Evolutionary conservation across 1,284 basidiomycete species (phyloP), one percentile per base, ranked within the genome.

Genomic region (Fistulinella cinereoalba): DNA sequence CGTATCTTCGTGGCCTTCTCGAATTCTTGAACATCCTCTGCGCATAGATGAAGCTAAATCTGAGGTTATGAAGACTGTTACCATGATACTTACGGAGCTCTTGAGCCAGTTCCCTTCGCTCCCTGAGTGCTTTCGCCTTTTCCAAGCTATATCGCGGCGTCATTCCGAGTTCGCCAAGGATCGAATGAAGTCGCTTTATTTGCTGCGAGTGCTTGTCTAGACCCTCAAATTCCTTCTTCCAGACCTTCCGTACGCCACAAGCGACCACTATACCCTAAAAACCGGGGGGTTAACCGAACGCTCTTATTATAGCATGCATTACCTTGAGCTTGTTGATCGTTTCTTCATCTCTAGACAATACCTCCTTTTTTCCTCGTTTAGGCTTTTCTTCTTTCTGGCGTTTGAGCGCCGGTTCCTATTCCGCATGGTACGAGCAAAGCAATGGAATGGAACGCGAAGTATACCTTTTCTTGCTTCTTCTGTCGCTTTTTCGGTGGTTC

Each of bases 241-340:
- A 94, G 23, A 80, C 73, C 67, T 89, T 92, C 45, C 89, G 80
- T 6, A 88, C 75, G 5, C 91, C 91, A 55, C 92, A 93, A 1
- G 87, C 87, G 8, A 79, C 67, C 1, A 94, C 80, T 19, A 90
- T 72, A 21, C 78, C 71, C 85, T 88, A 44, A 21, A 36, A 19
- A 40, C 1, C 6, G n/a, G n/a, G n/a, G n/a, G 1, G 25, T 51
- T 25, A 46, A 18, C 15, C 6, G 36, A 22, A 28, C n/a, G 40
- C 1, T 11, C 4, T 18, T 2, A 19, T n/a, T 36, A 29, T 11
- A 28, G n/a, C 3, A 24, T 11, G 39, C 43, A 55, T 34, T 54
- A 77, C 82, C 71, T 85, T 85, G 18, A 84, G 69, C 40, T 69
- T 73, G 53, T 79, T 81, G 50, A 84, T 75, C 1, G 69, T 76